phyloP scores from a whole-genome alignment of 345 rosid genomes.

The Dipteronia sinensis region DNA sequence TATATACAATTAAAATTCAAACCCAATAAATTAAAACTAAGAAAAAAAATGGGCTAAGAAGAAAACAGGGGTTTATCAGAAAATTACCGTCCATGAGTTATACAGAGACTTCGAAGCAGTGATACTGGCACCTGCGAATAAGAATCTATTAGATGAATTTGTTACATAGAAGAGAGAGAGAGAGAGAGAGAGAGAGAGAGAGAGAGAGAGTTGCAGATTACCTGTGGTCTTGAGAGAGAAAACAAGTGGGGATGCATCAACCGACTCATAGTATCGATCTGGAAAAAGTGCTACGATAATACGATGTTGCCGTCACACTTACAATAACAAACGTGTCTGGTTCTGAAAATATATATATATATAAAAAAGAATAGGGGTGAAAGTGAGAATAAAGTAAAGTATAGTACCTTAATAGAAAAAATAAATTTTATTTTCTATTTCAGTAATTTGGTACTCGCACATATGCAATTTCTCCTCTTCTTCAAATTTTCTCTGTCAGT shows the following conservation, averaged over 20 bases:
- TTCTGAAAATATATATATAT: too few species aligned
- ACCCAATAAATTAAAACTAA: neutral
- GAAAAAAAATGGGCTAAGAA: neutral
- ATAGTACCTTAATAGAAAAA: neutral
- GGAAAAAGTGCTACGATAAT: too few species aligned
- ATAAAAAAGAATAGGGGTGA: neutral
- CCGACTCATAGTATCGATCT: conserved; percentile 13
- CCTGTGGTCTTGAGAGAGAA: conserved; percentile 24
- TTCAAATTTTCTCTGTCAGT: neutral
- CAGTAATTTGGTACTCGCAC: neutral
- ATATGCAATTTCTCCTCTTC: neutral
- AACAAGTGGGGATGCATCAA: conserved; percentile 9
- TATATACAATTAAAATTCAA: neutral
- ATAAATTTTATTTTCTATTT: neutral
- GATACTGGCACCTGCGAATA: conserved; percentile 44
- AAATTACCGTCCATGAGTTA: conserved; percentile 59
- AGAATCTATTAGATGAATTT: neutral
- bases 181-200: conserved; percentile 6
- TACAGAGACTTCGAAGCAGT: conserved; percentile 28
- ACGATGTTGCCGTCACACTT: neutral
- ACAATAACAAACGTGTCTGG: too few species aligned
- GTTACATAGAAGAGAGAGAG: neutral
- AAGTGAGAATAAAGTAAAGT: neutral
- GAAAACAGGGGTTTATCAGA: neutral
- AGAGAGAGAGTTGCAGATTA: neutral